Evolutionary conservation across 441 rosid species (phyloP).

Genomic region (Cnidoscolus chayamansa): DNA sequence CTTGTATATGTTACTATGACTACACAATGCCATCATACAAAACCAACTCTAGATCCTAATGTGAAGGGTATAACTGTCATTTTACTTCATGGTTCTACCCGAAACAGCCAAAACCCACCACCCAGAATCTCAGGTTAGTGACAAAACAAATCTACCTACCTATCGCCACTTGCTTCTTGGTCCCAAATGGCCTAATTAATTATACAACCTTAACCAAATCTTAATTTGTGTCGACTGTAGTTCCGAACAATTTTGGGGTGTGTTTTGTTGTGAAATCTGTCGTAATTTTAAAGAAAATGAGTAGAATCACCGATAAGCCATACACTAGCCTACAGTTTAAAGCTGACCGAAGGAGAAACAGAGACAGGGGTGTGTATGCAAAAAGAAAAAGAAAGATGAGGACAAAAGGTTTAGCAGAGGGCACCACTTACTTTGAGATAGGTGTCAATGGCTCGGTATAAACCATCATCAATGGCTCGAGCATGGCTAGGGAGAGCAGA

Average conservation of each 20-base stretch:
- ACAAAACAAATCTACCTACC: not conserved
- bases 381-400: not conserved
- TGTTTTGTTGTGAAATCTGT: no score
- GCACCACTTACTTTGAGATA: constrained; percentile 65
- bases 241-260: no score
- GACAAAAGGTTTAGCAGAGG: no score
- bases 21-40: not conserved
- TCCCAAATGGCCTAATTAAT: not conserved
- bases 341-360: no score
- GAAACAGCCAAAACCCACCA: not conserved
- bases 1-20: not conserved
- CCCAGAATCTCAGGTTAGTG: constrained; percentile 24
- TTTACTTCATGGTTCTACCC: not conserved
- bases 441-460: constrained; percentile 78
- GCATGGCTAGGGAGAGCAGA: constrained; percentile 65
- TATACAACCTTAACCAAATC: no score
- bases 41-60: not conserved
- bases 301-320: no score
- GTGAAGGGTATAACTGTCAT: constrained; percentile 14
- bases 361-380: no score
- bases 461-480: constrained; percentile 63
- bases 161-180: constrained; percentile 12
- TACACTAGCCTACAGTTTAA: no score
- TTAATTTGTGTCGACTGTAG: no score
- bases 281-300: no score